Evolutionary conservation across 768 basidiomycete genomes (phyloP).

Genomic region (Flagelloscypha sp.): DNA sequence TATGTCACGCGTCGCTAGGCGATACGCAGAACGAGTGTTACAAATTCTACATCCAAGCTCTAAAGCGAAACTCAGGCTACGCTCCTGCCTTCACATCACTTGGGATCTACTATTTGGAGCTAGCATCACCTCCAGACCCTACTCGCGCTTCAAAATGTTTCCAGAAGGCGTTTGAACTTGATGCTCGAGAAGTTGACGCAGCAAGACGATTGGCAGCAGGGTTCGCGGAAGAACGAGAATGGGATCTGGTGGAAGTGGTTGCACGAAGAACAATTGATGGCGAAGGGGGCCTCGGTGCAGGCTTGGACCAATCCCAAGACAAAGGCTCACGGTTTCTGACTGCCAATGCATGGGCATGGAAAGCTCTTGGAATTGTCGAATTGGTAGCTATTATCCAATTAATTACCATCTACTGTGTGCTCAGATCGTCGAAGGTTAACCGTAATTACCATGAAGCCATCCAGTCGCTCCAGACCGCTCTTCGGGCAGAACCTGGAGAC

Average conservation of each 20-base stretch:
- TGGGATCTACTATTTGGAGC: slow-evolving; percentile 80
- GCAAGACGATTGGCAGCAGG: slow-evolving; percentile 78
- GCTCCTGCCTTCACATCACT: slow-evolving; percentile 93
- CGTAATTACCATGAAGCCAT: slow-evolving; percentile 69
- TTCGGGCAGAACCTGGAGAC: slow-evolving; percentile 73
- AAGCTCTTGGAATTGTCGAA: slow-evolving; percentile 87
- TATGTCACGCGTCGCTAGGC: slow-evolving; percentile 23
- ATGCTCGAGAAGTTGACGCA: slow-evolving; percentile 79
- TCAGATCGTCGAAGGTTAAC: slow-evolving; percentile 39
- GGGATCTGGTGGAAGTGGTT: slow-evolving; percentile 94
- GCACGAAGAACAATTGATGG: slow-evolving; percentile 88
- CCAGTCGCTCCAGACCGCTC: slow-evolving; percentile 76
- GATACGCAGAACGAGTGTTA: slow-evolving; percentile 58
- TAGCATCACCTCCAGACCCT: slow-evolving; percentile 63
- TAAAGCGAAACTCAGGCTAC: slow-evolving; percentile 67
- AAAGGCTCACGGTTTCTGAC: slow-evolving; percentile 43
- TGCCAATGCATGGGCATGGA: slow-evolving; percentile 96
- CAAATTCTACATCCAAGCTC: slow-evolving; percentile 66
- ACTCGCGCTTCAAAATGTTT: slow-evolving; percentile 90
- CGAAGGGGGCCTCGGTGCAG: slow-evolving; percentile 72
- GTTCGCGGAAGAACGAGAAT: slow-evolving; percentile 89
- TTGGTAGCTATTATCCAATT: slow-evolving; percentile 47
- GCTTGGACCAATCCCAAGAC: slow-evolving; percentile 26
- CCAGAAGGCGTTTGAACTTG: slow-evolving; percentile 96
- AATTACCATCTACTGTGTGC: slow-evolving; percentile 1